Base-by-base conservation (phyloP, 495 filamentous ascomycete species). In the Physcia stellaris region DNA sequence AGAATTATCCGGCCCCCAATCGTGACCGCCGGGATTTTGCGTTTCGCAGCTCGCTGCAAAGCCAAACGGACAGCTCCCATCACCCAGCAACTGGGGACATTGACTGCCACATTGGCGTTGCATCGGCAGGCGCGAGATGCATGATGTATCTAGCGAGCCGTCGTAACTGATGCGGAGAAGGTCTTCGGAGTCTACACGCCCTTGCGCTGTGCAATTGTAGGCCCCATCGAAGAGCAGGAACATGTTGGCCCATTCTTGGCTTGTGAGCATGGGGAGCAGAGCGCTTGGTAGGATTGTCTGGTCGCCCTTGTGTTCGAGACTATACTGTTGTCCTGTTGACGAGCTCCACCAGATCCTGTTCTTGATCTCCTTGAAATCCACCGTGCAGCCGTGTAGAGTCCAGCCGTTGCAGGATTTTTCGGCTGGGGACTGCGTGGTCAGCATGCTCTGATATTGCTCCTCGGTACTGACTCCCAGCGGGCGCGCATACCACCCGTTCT, bases 151-250 rank as follows among this genome's bases (percentile, higher is more conserved):
- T 12, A 41, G 13, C 10, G 29, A 24, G n/a, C 37, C 32, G 13
- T 22, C 30, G 13, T 22, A 24, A 13, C 30, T 26, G 28, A 45
- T 16, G 6, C 36, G 24, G 4, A 40, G 29, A 1, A 35, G 28
- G 15, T 45, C 5, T 13, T 9, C 15, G 10, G 26, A 13, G 0
- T 16, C 37, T 4, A 7, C 19, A 17, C 15, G 27, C 6, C 42
- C 42, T 2, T 18, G 21, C 7, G 20, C 20, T 5, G 36, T 40
- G 11, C 42, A 45, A 21, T 45, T 29, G 20, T 40, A 45, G 5
- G 37, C 42, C 10, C 42, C 42, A 17, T 45, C 42, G 37, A 45
- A 45, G 7, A 45, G 23, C 20, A 39, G 13, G 3, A 23, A 15
- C 3, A 45, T n/a, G 16, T 32, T 34, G 10, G 19, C 30, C 42